A percentile compares a stretch with the other conserved stretches of the same genome.
These are phyloP conservation scores for Fusarium veterinarium DNA, from an alignment of 2,329 filamentous ascomycete genomes.

Conservation along the genomic window DNA sequence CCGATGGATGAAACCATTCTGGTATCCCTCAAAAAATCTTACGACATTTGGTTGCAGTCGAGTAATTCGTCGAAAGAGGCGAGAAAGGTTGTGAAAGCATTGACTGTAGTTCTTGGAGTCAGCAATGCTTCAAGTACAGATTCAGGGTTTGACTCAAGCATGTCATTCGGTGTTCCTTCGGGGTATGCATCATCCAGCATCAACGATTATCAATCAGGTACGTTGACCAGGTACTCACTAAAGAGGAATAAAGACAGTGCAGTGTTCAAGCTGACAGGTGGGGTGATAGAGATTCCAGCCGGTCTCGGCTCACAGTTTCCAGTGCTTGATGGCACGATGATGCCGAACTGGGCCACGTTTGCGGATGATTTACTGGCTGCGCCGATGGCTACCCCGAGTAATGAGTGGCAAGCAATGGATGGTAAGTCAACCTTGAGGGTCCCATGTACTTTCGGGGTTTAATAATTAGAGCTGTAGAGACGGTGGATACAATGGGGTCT, in stretches of 20 bases:
- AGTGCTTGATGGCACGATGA: background rate
- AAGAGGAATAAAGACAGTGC: accelerated
- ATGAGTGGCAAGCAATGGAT: constrained; percentile 11
- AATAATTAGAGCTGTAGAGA: background rate
- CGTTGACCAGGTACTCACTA: background rate
- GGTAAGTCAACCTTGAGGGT: background rate
- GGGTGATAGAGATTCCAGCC: background rate
- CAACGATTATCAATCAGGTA: background rate
- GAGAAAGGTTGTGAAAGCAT: background rate
- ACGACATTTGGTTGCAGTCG: constrained; percentile 7
- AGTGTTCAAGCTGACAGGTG: background rate
- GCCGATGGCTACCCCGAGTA: background rate
- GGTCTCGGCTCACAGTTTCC: background rate
- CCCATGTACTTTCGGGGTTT: background rate
- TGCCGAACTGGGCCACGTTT: constrained; percentile 5
- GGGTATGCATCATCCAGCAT: background rate
- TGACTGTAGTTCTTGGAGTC: background rate
- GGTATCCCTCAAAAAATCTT: background rate
- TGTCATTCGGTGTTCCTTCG: accelerated
- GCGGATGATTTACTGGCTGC: constrained; percentile 1
- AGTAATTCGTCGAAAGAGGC: background rate
- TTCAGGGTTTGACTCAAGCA: background rate
- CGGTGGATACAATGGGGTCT: background rate
- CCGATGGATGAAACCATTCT: background rate
- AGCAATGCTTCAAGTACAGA: background rate